Evolutionary conservation across 169 alveolate species (phyloP), one percentile per base, ranked within the genome.

Genomic region (Plasmodium billcollinsi): DNA sequence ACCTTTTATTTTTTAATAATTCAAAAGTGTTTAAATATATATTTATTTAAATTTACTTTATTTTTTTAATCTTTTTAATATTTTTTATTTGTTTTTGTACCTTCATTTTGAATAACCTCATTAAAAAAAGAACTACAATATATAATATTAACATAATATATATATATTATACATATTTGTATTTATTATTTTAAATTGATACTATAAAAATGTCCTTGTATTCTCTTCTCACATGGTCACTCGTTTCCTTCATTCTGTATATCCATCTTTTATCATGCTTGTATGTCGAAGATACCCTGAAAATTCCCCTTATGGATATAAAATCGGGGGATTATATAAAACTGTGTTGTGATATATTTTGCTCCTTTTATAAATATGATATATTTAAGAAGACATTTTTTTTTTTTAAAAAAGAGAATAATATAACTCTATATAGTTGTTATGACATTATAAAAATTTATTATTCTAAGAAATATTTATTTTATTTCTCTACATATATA

Each of bases 211-310:
- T 5, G 45, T 4, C 45, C 7, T 33, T 39, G 52, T 24, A 52
- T 26, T 59, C 70, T 49, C 49, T 26, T 54, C 2, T 33, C 45
- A 33, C 4, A 33, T 33, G 4, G 45, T 33, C 9, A 50, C 15
- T 24, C 9, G 24, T 62, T 49, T 15, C 50, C 14, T 56, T 24
- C 49, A 62, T 49, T 49, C 47, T 75, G 24, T 74, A 20, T 61
- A 7, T 8, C 3, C 54, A 49, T 15, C 47, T n/a, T n/a, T 63
- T 75, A 50, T 63, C 33, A 21, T 75, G 73, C 21, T 26, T 75
- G 47, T 39, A 75, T 47, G 29, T 75, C 24, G 88, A 75, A 75
- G 88, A 75, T 39, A 75, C 88, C 43, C 11, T 75, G 7, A 75
- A 56, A 75, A 63, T 75, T 75, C 14, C 61, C 29, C 52, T 75